Percentiles rank a stretch among this genome's conserved stretches.
Evolutionary conservation across 2,329 filamentous ascomycete genomes (phyloP).

Genomic region (Colletotrichum orchidophilum): DNA sequence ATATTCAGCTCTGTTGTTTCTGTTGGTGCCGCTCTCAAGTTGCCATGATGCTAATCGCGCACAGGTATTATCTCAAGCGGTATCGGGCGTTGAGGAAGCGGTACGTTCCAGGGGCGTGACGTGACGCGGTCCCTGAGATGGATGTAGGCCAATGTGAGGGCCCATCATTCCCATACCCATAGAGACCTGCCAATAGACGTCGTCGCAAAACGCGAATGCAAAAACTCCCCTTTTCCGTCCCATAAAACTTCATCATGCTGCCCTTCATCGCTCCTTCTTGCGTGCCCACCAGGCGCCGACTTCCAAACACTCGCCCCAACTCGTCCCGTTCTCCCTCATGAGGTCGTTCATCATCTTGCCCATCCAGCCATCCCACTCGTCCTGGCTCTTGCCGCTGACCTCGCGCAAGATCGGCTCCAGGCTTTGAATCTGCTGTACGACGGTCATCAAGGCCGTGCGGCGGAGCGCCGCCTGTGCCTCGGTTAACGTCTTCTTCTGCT

Average conservation of each 20-base stretch:
- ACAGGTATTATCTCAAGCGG: conserved; percentile 89
- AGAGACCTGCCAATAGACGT: not conserved
- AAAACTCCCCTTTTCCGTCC: conserved; percentile 27
- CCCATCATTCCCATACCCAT: not conserved
- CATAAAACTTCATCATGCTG: not conserved
- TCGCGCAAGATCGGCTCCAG: conserved; percentile 86
- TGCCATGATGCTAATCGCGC: conserved; percentile 16
- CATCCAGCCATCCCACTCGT: conserved; percentile 94
- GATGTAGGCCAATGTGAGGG: not conserved
- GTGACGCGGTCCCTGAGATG: not conserved
- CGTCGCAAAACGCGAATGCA: conserved; percentile 5
- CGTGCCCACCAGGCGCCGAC: conserved; percentile 90
- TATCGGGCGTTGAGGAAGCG: conserved; percentile 87
- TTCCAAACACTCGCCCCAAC: conserved; percentile 86
- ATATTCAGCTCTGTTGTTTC: not conserved
- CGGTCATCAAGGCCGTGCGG: conserved; percentile 81
- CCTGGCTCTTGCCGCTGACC: conserved; percentile 84
- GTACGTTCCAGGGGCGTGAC: conserved; percentile 59
- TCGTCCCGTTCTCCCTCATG: conserved; percentile 79
- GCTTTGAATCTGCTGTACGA: conserved; percentile 85
- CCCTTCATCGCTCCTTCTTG: conserved; percentile 61
- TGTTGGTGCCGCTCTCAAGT: not conserved
- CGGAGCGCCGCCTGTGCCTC: conserved; percentile 78
- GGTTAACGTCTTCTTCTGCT: conserved; percentile 64
- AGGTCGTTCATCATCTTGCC: conserved; percentile 87